Evolutionary conservation across 2,329 filamentous ascomycete genomes (phyloP), one percentile per base, ranked within the genome.

Genomic region (Arthrinium puccinioides): DNA sequence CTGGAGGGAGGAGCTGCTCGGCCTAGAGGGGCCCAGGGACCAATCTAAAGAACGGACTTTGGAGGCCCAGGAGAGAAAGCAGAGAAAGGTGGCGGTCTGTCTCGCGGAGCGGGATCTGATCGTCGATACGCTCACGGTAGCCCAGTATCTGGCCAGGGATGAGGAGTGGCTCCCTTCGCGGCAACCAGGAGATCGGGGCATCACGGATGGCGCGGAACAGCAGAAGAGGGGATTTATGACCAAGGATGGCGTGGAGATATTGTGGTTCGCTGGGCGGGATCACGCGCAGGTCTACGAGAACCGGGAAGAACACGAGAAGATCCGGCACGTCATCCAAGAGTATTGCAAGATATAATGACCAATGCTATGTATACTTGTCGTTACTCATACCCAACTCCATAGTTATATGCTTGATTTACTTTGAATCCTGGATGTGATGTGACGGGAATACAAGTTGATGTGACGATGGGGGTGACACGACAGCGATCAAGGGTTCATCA

Each of bases 1-100:
- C 7, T 87, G 82, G 82, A 77, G 75, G 46, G 76, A 84, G 32
- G 77, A 84, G 43, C 55, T 85, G 31, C 44, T 69, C 38, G 50
- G 55, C 33, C n/a, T n/a, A n/a, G 42, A 26, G 9, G 9, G 14
- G 24, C n/a, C 9, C n/a, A 14, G 9, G 9, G 24, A n/a, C n/a
- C n/a, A n/a, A n/a, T n/a, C n/a, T n/a, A n/a, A n/a, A n/a, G n/a
- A n/a, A n/a, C n/a, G n/a, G n/a, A 23, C n/a, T 15, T 21, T 21
- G 30, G 15, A 23, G 7, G 16, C 45, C 21, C 28, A 32, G 15
- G 38, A 36, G 34, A 16, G 15, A 37, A 40, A 4, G 45, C 44
- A 6, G 37, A 36, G 43, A 42, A 49, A 36, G 43, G 70, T 79
- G 9, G 77, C 74, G 0, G 76, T 83, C 1, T 72, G 64, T 39